phyloP scores from a whole-genome alignment of 352 stramenopile genomes.

The Phytophthora pseudosyringae region DNA sequence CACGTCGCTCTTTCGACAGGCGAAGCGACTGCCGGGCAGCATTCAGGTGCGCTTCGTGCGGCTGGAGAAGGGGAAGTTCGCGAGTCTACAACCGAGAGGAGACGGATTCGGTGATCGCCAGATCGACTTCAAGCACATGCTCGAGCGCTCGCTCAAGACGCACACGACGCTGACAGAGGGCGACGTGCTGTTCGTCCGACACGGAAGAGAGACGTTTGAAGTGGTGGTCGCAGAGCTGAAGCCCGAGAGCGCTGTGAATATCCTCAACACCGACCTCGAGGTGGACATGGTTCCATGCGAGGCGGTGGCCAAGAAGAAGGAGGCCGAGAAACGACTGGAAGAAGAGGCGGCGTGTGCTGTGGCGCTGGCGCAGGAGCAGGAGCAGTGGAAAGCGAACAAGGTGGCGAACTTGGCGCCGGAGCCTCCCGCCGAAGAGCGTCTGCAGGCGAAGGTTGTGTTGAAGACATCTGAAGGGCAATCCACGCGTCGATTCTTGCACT shows the following conservation, averaged over 20 bases:
- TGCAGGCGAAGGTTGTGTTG: conserved; percentile 57
- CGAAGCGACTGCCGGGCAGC: conserved; percentile 30
- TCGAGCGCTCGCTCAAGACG: conserved; percentile 72
- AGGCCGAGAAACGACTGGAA: conserved; percentile 41
- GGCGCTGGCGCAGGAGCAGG: conserved; percentile 39
- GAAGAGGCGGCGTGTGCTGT: conserved; percentile 40
- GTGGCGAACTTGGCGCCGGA: conserved; percentile 43
- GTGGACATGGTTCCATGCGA: conserved; percentile 83
- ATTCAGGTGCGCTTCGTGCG: conserved; percentile 77
- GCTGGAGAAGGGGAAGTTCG: conserved; percentile 74
- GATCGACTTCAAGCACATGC: conserved; percentile 84
- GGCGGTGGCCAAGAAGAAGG: conserved; percentile 45
- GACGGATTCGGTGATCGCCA: conserved; percentile 76
- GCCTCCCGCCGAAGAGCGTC: conserved; percentile 44
- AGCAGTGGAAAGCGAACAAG: conserved; percentile 50
- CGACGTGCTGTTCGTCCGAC: conserved; percentile 78
- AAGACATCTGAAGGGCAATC: conserved; percentile 56
- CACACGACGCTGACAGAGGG: conserved; percentile 82
- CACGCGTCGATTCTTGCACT: conserved; percentile 56
- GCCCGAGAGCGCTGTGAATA: conserved; percentile 63
- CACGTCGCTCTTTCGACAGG: conserved; percentile 58
- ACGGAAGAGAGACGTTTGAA: conserved; percentile 83
- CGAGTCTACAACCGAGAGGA: conserved; percentile 68
- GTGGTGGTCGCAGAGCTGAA: conserved; percentile 66
- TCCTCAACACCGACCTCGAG: conserved; percentile 86